A percentile compares a stretch with the other conserved stretches of the same genome.
phyloP scores from a whole-genome alignment of 106 monocot genomes.

The Alisma plantagoaquatica region DNA sequence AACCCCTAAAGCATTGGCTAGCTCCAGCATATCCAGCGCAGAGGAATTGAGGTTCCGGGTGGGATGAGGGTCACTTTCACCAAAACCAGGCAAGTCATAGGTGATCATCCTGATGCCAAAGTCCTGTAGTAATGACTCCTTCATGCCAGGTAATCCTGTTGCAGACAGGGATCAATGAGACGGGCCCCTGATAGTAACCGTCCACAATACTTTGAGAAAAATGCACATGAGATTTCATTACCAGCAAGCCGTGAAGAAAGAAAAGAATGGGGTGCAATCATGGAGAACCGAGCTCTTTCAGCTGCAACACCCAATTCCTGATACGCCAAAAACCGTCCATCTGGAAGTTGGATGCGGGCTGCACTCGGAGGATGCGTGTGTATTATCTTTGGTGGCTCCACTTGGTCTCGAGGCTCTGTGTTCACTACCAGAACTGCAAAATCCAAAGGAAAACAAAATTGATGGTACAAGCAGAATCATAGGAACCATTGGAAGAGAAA shows the following conservation, averaged over 20 bases:
- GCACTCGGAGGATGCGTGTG: slow-evolving; percentile 68
- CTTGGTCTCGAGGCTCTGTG: slow-evolving; percentile 18
- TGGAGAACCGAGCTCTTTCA: slow-evolving; percentile 79
- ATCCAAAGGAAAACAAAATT: no score
- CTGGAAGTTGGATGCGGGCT: slow-evolving; percentile 64
- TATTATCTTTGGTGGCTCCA: slow-evolving; percentile 44
- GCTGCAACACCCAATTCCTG: slow-evolving; percentile 62
- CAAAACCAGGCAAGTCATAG: slow-evolving; percentile 94
- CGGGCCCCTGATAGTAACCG: no score
- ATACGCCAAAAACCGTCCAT: slow-evolving; percentile 80
- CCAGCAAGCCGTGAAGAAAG: slow-evolving; percentile 91
- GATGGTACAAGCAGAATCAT: no score
- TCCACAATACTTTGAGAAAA: no score
- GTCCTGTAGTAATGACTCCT: slow-evolving; percentile 57
- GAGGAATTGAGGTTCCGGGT: slow-evolving; percentile 82
- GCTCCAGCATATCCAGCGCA: slow-evolving; percentile 73
- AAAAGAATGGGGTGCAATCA: slow-evolving; percentile 86
- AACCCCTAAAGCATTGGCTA: slow-evolving; percentile 63
- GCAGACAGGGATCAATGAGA: no score
- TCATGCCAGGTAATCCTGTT: slow-evolving; percentile 87
- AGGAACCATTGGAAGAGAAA: no score
- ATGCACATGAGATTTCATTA: no score
- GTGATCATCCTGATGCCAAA: slow-evolving; percentile 83
- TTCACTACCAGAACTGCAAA: slow-evolving; percentile 67
- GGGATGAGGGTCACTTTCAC: slow-evolving; percentile 92